Evolutionary conservation across 495 filamentous ascomycete species (phyloP), one percentile per base, ranked within the genome.

Genomic region (Aspergillus coremiiformis): DNA sequence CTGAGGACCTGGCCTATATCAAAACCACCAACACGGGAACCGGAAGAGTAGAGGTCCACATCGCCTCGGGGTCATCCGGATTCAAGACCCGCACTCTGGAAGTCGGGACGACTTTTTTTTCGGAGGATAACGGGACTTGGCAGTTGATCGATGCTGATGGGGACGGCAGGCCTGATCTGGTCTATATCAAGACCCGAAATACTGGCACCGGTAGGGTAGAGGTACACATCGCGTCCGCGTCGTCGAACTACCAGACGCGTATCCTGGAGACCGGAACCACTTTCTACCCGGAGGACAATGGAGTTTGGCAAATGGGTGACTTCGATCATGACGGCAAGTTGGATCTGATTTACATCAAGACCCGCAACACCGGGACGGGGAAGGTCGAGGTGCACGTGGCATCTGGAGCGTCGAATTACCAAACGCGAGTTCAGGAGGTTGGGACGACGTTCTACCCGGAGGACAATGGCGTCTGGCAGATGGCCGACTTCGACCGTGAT

Each of bases 281-380:
- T 21, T 47, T 47, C 44, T 47, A 47, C 44, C 44, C 44, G 44
- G 44, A 47, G 29, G 44, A 47, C 15, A 17, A 47, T 17, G 44
- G 44, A 14, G 44, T 47, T 5, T 47, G 44, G 44, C 44, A 47
- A 27, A 19, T 47, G 27, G 44, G 3, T 6, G 44, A 47, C 44
- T 47, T 47, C 17, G 44, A 47, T 23, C 44, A 23, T 17, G 44
- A 47, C 17, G 44, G 44, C 11, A 47, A 47, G 27, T 6, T 23
- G 12, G 44, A 47, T 22, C 26, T 47, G 14, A 47, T 47, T 15
- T 47, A 47, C 19, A 47, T 47, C 44, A 47, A 47, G 44, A 47
- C 44, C 6, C 44, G 44, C 8, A 47, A 47, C 44, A 47, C 44
- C 11, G 44, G 44, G 2, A 47, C 44, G 3, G 44, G 44, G 4